Conservation (phyloP, 768 basidiomycete species). For the Xerocomellus intermedius region DNA sequence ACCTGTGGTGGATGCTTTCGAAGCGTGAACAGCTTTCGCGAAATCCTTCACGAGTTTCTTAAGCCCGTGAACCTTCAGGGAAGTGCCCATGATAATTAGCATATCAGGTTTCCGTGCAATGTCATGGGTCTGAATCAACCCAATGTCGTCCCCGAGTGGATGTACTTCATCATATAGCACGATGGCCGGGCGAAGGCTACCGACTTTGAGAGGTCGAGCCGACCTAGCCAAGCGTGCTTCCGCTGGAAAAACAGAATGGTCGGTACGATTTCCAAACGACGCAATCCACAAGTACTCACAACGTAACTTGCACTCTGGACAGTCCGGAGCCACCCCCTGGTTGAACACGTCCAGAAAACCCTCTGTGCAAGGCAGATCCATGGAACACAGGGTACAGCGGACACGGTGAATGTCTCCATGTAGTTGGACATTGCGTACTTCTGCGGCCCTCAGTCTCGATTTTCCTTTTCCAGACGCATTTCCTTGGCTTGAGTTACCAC, state of each 20-base stretch:
- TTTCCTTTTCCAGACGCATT: slow-evolving; percentile 62
- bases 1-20: slow-evolving; percentile 28
- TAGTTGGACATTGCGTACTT: slow-evolving; percentile 86
- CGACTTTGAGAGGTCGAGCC: slow-evolving; percentile 74
- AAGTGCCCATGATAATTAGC: slow-evolving; percentile 96
- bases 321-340: slow-evolving; percentile 73
- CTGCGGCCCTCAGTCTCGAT: slow-evolving; percentile 60
- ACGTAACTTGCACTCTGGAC: slow-evolving; percentile 79
- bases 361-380: slow-evolving; percentile 66
- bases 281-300: slow-evolving; percentile 51
- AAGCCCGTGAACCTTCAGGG: slow-evolving; percentile 92
- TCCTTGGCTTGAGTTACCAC: slow-evolving; percentile 59
- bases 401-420: slow-evolving; percentile 95
- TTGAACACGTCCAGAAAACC: slow-evolving; percentile 64
- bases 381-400: slow-evolving; percentile 82
- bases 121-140: slow-evolving; percentile 73
- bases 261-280: background rate
- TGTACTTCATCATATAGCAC: slow-evolving; percentile 95
- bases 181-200: slow-evolving; percentile 88
- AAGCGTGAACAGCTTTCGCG: slow-evolving; percentile 74
- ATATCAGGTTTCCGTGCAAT: slow-evolving; percentile 81
- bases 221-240: slow-evolving; percentile 78
- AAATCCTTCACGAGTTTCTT: slow-evolving; percentile 95
- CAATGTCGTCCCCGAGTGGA: slow-evolving; percentile 91
- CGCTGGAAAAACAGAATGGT: slow-evolving; percentile 42